Conservation (phyloP, 2,329 filamentous ascomycete species). For the Scytalidium sp. region DNA sequence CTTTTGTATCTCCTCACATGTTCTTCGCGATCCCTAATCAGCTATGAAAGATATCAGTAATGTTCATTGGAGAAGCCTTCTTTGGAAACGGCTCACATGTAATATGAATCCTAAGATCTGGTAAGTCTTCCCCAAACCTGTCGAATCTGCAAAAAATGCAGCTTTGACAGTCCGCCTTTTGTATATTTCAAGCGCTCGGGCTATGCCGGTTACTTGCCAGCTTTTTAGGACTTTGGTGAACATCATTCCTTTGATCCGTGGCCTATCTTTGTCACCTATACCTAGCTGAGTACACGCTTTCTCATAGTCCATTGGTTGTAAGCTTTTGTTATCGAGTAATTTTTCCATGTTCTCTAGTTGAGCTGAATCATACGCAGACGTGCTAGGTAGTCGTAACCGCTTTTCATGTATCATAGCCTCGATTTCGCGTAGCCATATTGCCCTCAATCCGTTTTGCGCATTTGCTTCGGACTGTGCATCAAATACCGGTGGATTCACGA, state of each 20-base stretch:
- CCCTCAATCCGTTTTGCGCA: too few relatives aligned
- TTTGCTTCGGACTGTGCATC: too few relatives aligned
- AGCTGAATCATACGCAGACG: too few relatives aligned
- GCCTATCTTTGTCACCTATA: neutral
- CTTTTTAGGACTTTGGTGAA: neutral
- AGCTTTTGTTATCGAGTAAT: too few relatives aligned
- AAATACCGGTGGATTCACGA: too few relatives aligned
- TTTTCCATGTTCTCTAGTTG: too few relatives aligned
- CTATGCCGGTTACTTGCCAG: neutral
- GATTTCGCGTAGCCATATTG: too few relatives aligned
- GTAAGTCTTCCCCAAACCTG: neutral
- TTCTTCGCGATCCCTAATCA: neutral
- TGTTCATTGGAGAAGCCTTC: neutral
- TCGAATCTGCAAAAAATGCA: neutral
- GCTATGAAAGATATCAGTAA: neutral
- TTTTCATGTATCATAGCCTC: too few relatives aligned
- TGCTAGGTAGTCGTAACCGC: too few relatives aligned
- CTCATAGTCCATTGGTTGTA: neutral
- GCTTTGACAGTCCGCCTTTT: neutral
- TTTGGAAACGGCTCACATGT: neutral
- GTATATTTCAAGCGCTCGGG: neutral
- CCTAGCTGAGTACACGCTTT: neutral
- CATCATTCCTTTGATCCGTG: neutral
- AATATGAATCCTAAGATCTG: neutral
- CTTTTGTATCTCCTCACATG: neutral